A percentile compares a stretch with the other conserved stretches of the same genome.
Evolutionary conservation across 257 asterid species (phyloP).

Genomic region (Gentiana straminea): DNA sequence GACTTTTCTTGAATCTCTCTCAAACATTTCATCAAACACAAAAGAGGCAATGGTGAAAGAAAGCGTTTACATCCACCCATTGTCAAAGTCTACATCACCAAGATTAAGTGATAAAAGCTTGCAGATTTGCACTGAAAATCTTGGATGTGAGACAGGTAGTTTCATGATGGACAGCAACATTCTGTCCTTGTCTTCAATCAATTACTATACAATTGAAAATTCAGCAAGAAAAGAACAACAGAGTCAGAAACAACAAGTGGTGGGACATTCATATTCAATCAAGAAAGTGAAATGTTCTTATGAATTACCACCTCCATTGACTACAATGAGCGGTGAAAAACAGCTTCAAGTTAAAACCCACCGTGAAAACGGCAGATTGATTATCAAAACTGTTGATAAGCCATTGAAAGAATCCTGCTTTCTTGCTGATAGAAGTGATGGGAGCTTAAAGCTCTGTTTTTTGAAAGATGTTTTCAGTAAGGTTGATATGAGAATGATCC

Average conservation of each 20-base stretch:
- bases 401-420: slow-evolving; percentile 40
- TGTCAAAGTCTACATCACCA: slow-evolving; percentile 18
- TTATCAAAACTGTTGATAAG: slow-evolving; percentile 53
- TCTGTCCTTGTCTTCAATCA: slow-evolving; percentile 22
- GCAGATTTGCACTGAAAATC: slow-evolving; percentile 68
- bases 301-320: slow-evolving; percentile 82
- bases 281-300: slow-evolving; percentile 8
- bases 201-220: background rate
- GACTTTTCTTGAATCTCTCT: slow-evolving; percentile 30
- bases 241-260: background rate
- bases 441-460: slow-evolving; percentile 53
- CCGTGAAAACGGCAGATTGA: slow-evolving; percentile 57
- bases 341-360: slow-evolving; percentile 48
- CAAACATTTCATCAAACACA: slow-evolving; percentile 10
- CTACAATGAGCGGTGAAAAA: slow-evolving; percentile 49
- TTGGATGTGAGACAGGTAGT: slow-evolving; percentile 76
- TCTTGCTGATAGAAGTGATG: slow-evolving; percentile 63
- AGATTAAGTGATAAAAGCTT: slow-evolving; percentile 44
- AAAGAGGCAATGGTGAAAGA: slow-evolving; percentile 12
- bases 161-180: slow-evolving; percentile 35
- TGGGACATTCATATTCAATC: background rate
- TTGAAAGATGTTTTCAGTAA: slow-evolving; percentile 7
- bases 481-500: slow-evolving; percentile 7
- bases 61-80: slow-evolving; percentile 25
- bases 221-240: background rate